Conservation (phyloP, 2,329 filamentous ascomycete species). For the Plenodomus tracheiphilus region DNA sequence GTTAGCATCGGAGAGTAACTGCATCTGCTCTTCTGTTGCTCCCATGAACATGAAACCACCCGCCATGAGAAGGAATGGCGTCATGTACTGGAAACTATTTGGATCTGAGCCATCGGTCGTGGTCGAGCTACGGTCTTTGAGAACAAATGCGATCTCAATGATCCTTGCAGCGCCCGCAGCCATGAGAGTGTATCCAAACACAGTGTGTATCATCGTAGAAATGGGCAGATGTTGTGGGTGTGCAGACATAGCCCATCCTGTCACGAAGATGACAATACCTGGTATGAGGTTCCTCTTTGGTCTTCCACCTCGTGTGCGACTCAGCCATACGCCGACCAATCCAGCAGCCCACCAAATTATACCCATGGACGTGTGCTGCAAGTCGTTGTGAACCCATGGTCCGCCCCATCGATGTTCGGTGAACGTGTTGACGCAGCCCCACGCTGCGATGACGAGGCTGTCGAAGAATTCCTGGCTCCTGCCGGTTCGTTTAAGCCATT, state of each 20-base stretch:
- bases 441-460: constrained; percentile 83
- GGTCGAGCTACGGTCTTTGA: constrained; percentile 70
- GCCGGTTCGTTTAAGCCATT: constrained; percentile 79
- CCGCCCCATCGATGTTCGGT: constrained; percentile 95
- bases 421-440: constrained; percentile 98
- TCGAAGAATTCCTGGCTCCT: constrained; percentile 98
- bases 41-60: constrained; percentile 97
- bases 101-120: constrained; percentile 69
- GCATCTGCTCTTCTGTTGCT: constrained; percentile 95
- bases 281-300: constrained; percentile 94
- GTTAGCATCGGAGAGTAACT: constrained; percentile 69
- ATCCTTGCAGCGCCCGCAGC: constrained; percentile 80
- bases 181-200: constrained; percentile 97
- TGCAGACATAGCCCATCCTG: constrained; percentile 92
- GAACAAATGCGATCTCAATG: constrained; percentile 87
- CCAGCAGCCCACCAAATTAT: constrained; percentile 98
- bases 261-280: constrained; percentile 85
- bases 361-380: constrained; percentile 99
- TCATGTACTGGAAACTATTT: constrained; percentile 73
- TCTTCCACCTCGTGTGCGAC: constrained; percentile 76
- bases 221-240: constrained; percentile 84
- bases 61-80: constrained; percentile 79
- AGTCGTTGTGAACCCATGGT: constrained; percentile 87
- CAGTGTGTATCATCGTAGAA: constrained; percentile 82
- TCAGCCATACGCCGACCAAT: constrained; percentile 89